These are phyloP conservation scores for Brassica incana DNA, from an alignment of 345 rosid genomes.

Conservation along the genomic window DNA sequence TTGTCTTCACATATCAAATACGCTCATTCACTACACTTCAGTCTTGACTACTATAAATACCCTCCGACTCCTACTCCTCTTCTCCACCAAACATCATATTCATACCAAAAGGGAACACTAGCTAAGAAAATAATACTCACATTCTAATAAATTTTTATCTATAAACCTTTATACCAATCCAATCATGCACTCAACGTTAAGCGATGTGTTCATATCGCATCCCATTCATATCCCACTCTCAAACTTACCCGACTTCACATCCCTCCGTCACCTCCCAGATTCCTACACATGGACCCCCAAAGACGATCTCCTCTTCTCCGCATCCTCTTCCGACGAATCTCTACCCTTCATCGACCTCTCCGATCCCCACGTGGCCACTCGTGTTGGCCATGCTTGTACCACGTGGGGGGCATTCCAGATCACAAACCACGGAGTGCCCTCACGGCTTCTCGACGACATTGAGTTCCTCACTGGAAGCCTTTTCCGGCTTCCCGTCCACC, in stretches of 20 bases:
- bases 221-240: slow-evolving; percentile 55
- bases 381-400: slow-evolving; percentile 69
- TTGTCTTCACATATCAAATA: slow-evolving; percentile 11
- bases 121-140: neutral
- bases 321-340: slow-evolving; percentile 30
- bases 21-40: slow-evolving; percentile 3
- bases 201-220: slow-evolving; percentile 54
- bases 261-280: slow-evolving; percentile 70
- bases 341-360: slow-evolving; percentile 70
- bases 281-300: slow-evolving; percentile 66
- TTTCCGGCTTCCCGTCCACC: slow-evolving; percentile 59
- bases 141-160: neutral
- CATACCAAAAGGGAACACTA: neutral
- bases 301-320: slow-evolving; percentile 43
- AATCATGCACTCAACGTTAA: slow-evolving; percentile 59
- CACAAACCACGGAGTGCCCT: slow-evolving; percentile 69
- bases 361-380: slow-evolving; percentile 48
- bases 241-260: slow-evolving; percentile 56
- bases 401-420: slow-evolving; percentile 84
- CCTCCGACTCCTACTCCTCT: slow-evolving; percentile 37
- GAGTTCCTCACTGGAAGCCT: slow-evolving; percentile 51
- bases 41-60: slow-evolving; percentile 28
- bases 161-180: neutral
- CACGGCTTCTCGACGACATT: slow-evolving; percentile 44
- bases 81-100: slow-evolving; percentile 31